Conservation (phyloP, 1,139 yeast genomes). For the Hansenula sp. region DNA sequence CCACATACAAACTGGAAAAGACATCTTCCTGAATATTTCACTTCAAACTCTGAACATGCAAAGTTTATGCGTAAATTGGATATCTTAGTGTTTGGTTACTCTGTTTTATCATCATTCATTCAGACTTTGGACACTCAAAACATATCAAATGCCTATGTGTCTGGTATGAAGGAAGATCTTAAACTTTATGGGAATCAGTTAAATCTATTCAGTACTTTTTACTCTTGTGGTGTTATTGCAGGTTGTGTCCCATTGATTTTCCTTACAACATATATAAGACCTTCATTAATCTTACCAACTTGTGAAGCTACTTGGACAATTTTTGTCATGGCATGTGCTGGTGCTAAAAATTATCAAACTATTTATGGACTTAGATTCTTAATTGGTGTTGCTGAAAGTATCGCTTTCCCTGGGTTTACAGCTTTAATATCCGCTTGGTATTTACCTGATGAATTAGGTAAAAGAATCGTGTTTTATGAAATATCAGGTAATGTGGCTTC, state of each 20-base stretch:
- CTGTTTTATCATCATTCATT: constrained; percentile 19
- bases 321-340: constrained; percentile 41
- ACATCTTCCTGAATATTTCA: constrained; percentile 8
- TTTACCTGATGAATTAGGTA: constrained; percentile 23
- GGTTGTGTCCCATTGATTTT: constrained; percentile 50
- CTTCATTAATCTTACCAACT: constrained; percentile 39
- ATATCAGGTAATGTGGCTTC: constrained; percentile 29
- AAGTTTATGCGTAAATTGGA: constrained; percentile 11
- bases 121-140: constrained; percentile 48
- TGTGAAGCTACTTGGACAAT: constrained; percentile 29
- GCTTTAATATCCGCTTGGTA: constrained; percentile 28
- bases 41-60: constrained; percentile 11
- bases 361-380: constrained; percentile 27
- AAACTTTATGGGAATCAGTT: constrained; percentile 42
- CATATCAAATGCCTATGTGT: constrained; percentile 50
- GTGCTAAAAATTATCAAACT: constrained; percentile 43
- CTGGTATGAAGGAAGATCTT: constrained; percentile 51
- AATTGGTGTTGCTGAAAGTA: constrained; percentile 27
- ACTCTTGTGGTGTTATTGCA: constrained; percentile 50
- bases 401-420: constrained; percentile 24
- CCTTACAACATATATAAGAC: constrained; percentile 44
- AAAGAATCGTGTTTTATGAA: constrained; percentile 25
- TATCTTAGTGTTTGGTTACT: constrained; percentile 9
- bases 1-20: constrained; percentile 9
- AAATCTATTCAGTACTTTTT: constrained; percentile 45